Evolutionary conservation across 140 eudicot genomes (phyloP), one percentile per base, ranked within the genome.

Genomic region (Stevia rebaudiana): DNA sequence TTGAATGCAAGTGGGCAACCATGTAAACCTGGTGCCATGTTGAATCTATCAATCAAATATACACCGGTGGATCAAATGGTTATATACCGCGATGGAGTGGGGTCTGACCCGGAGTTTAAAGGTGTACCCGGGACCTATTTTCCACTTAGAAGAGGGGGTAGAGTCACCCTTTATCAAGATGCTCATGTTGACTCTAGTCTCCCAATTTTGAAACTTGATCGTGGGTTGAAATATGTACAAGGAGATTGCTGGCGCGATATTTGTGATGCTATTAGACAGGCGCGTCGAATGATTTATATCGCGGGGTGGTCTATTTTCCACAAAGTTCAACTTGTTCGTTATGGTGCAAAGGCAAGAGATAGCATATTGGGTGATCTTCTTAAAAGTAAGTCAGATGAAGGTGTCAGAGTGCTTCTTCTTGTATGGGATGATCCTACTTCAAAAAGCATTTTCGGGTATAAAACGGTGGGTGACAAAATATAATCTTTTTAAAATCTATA

Each of bases 371-470:
- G 96, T 3, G 85, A 84, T 0, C 83, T 88, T 67, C 78, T 88
- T 25, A 84, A 82, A 53, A 50, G 51, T 18, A 88, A 88, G 77
- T 76, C 96, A 0, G 85, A 80, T 5, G 96, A 88, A 72, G 96
- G 96, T 48, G 90, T 88, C 3, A 68, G 96, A 70, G 94, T 88
- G 21, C 57, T 88, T 50, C 83, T 88, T 8, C 94, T 88, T 44
- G 81, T 88, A 13, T 88, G 96, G 94, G 90, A 88, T 70, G 94
- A 88, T 79, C 94, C 87, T 41, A 88, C 96, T 67, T 88, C 96
- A 17, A 76, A 77, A 57, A 84, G 74, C 73, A 65, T 82, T 72
- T 69, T 82, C 23, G 87, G 86, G 15, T 88, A 76, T 56, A 74
- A 71, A 71, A 74, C 84, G 48, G 94, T 83, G 61, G 64, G 92